Conservation (phyloP, 768 basidiomycete genomes). For the Phlebiopsis flavidoalba region DNA sequence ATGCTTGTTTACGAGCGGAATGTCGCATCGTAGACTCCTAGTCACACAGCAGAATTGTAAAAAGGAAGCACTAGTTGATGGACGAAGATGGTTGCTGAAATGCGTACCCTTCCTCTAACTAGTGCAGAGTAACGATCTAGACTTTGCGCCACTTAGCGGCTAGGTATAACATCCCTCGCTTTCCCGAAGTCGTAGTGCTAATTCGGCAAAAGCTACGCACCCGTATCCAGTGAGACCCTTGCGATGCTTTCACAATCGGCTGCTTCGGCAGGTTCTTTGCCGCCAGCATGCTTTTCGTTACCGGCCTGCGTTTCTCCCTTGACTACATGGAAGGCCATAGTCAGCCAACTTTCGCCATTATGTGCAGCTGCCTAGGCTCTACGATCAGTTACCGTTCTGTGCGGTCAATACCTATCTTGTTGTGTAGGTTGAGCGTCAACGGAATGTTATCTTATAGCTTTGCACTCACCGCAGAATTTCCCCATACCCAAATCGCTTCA, state of each 20-base stretch:
- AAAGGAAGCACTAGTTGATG: no score
- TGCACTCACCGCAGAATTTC: slow-evolving; percentile 72
- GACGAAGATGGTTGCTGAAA: no score
- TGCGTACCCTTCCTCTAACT: slow-evolving; percentile 61
- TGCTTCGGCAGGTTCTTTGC: slow-evolving; percentile 92
- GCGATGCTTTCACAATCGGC: slow-evolving; percentile 63
- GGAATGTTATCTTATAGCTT: not conserved
- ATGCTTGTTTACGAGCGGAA: slow-evolving; percentile 79
- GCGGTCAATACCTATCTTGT: slow-evolving; percentile 79
- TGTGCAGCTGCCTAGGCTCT: not conserved
- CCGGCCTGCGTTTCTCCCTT: slow-evolving; percentile 75
- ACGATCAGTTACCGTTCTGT: slow-evolving; percentile 63
- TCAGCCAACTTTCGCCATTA: not conserved
- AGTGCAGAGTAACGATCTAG: slow-evolving; percentile 76
- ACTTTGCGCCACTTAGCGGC: slow-evolving; percentile 93
- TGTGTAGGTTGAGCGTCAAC: not conserved
- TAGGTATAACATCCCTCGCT: slow-evolving; percentile 62
- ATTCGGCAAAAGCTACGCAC: slow-evolving; percentile 89
- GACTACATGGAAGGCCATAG: slow-evolving; percentile 54
- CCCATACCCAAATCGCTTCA: slow-evolving; percentile 88
- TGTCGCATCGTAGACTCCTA: slow-evolving; percentile 64
- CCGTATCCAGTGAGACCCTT: slow-evolving; percentile 88
- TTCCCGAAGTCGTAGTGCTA: slow-evolving; percentile 82
- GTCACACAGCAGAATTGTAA: no score
- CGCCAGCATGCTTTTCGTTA: slow-evolving; percentile 91